phyloP scores from a whole-genome alignment of 345 rosid genomes.

The Syzygium aqueum region DNA sequence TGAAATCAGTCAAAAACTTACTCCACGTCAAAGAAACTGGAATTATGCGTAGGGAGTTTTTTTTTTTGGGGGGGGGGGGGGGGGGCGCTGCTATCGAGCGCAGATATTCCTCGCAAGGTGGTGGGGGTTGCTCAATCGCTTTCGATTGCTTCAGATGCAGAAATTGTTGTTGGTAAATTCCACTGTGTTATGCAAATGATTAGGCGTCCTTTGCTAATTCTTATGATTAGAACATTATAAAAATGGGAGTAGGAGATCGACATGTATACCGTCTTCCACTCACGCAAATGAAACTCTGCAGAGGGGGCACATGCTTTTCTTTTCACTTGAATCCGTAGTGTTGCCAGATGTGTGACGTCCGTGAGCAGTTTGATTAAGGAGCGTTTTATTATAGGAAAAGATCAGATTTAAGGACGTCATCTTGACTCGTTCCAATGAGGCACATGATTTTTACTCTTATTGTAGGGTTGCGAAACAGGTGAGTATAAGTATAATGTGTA shows the following conservation, averaged over 20 bases:
- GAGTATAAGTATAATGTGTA: not conserved
- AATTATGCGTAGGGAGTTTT: not conserved
- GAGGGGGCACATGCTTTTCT: not conserved
- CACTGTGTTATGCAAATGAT: not conserved
- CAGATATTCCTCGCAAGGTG: not conserved
- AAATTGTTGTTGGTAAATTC: not conserved
- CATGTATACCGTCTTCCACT: not conserved
- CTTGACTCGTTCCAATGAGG: not conserved
- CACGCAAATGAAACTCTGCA: not conserved
- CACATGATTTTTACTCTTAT: not conserved
- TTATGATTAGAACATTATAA: not conserved
- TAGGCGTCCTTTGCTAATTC: not conserved
- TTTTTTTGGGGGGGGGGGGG: no score
- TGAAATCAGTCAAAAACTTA: not conserved
- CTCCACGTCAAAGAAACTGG: not conserved
- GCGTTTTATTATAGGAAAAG: no score
- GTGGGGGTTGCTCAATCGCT: not conserved
- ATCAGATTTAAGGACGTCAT: not conserved
- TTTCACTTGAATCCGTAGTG: no score
- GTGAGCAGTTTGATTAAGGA: no score
- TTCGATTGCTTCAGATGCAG: not conserved
- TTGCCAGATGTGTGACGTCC: no score
- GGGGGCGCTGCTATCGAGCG: not conserved
- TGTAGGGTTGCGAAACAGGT: not conserved
- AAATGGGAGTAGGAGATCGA: not conserved